A percentile compares a stretch with the other conserved stretches of the same genome.
Conservation (phyloP, 2,329 filamentous ascomycete genomes). For the Talaromyces sp. region DNA sequence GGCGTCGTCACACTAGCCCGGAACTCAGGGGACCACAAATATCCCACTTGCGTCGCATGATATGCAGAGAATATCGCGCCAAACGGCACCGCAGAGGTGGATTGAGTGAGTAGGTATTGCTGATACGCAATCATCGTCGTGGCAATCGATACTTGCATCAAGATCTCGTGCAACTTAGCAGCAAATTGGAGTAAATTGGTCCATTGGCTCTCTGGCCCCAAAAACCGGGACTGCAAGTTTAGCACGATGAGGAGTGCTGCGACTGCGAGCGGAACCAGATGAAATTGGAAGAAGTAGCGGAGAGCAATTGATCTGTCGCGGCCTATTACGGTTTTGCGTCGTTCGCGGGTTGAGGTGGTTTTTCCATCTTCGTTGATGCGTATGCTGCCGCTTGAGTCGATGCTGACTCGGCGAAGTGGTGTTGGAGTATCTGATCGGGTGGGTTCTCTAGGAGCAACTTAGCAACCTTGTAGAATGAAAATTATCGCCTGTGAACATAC, state of each 20-base stretch:
- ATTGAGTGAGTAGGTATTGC: conserved; percentile 8
- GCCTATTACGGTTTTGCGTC: neutral
- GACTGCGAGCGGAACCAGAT: neutral
- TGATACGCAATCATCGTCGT: conserved; percentile 8
- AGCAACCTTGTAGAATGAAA: neutral
- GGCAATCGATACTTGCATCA: conserved; percentile 8
- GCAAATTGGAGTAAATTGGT: neutral
- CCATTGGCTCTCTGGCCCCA: neutral
- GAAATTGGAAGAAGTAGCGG: neutral
- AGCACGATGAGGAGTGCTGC: neutral
- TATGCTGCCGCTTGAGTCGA: conserved; percentile 10
- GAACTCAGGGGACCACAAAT: conserved; percentile 19
- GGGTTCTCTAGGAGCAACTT: neutral
- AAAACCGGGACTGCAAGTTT: neutral
- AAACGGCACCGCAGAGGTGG: conserved; percentile 10
- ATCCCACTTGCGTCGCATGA: conserved; percentile 6
- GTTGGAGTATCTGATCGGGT: neutral
- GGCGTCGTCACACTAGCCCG: conserved; percentile 10
- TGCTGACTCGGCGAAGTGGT: neutral
- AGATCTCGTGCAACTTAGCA: conserved; percentile 3
- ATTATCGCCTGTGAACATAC: neutral
- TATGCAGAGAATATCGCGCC: conserved; percentile 20
- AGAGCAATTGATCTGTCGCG: neutral
- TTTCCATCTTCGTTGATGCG: neutral
- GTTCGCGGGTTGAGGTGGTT: neutral